A percentile compares a stretch with the other conserved stretches of the same genome.
These are phyloP conservation scores for Tilletia setariae DNA, from an alignment of 1,284 basidiomycete species.

Conservation along the genomic window DNA sequence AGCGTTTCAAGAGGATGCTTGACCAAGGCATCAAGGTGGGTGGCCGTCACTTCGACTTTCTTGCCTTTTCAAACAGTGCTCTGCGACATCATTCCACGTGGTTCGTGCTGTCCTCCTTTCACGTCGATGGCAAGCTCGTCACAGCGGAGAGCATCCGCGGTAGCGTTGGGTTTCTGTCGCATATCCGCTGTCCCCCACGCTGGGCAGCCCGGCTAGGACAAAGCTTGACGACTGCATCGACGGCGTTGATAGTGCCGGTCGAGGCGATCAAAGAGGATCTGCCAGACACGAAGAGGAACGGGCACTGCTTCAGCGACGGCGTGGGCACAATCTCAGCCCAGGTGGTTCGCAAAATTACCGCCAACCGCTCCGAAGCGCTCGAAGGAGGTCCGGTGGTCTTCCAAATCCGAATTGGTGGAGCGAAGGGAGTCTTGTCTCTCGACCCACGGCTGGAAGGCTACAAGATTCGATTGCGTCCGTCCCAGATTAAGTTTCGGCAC, in stretches of 20 bases:
- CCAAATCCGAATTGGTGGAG: constrained; percentile 73
- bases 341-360: constrained; percentile 60
- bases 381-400: constrained; percentile 55
- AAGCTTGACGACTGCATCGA: constrained; percentile 7
- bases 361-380: neutral
- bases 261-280: constrained; percentile 27
- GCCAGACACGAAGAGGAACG: constrained; percentile 5
- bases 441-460: constrained; percentile 60
- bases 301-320: constrained; percentile 64
- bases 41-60: constrained; percentile 67
- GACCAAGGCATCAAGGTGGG: constrained; percentile 67
- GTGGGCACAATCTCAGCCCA: constrained; percentile 66
- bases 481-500: constrained; percentile 68
- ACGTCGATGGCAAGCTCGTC: constrained; percentile 59
- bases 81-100: constrained; percentile 72
- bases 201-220: constrained; percentile 15
- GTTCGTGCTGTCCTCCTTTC: constrained; percentile 66
- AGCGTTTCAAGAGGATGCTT: constrained; percentile 66
- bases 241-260: neutral
- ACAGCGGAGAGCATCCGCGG: constrained; percentile 28
- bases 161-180: constrained; percentile 30
- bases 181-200: constrained; percentile 14
- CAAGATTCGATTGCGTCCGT: constrained; percentile 66
- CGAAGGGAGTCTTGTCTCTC: constrained; percentile 72
- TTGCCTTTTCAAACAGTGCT: constrained; percentile 71